A percentile compares a stretch with the other conserved stretches of the same genome.
These are phyloP conservation scores for Boletus subluridellus DNA, from an alignment of 1,284 basidiomycete species.

Conservation along the genomic window DNA sequence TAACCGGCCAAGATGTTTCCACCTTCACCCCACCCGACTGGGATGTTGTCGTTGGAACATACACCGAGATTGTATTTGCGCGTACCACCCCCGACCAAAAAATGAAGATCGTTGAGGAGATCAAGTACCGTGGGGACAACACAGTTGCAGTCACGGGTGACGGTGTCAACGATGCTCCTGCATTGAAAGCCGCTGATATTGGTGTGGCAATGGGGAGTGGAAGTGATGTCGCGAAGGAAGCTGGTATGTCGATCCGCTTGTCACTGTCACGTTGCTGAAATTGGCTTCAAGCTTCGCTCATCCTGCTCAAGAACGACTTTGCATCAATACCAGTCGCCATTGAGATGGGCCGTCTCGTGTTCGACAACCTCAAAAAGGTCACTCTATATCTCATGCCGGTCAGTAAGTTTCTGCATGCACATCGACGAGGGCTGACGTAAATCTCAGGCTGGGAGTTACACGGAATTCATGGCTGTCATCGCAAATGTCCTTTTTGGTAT, in stretches of 20 bases:
- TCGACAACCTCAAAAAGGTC: slow-evolving; percentile 55
- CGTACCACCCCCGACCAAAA: slow-evolving; percentile 64
- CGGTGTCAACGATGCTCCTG: slow-evolving; percentile 58
- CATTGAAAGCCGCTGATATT: slow-evolving; percentile 78
- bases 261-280: background rate
- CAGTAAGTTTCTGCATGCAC: background rate
- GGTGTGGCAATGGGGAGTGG: slow-evolving; percentile 85
- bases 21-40: slow-evolving; percentile 46
- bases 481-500: slow-evolving; percentile 39
- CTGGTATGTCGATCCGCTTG: slow-evolving; percentile 28
- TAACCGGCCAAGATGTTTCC: slow-evolving; percentile 46
- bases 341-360: slow-evolving; percentile 52
- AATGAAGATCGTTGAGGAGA: slow-evolving; percentile 54
- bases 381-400: slow-evolving; percentile 42
- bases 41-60: slow-evolving; percentile 46
- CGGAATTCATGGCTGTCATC: slow-evolving; percentile 37
- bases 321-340: slow-evolving; percentile 40
- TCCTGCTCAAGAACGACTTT: slow-evolving; percentile 37
- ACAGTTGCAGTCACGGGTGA: slow-evolving; percentile 57
- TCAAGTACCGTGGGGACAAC: slow-evolving; percentile 44
- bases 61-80: slow-evolving; percentile 57
- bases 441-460: slow-evolving; percentile 27
- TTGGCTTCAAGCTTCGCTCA: slow-evolving; percentile 23
- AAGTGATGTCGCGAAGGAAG: slow-evolving; percentile 78
- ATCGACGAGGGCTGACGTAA: background rate